A percentile compares a stretch with the other conserved stretches of the same genome.
Conservation (phyloP, 2,329 filamentous ascomycete species). For the Grosmannia serpens region DNA sequence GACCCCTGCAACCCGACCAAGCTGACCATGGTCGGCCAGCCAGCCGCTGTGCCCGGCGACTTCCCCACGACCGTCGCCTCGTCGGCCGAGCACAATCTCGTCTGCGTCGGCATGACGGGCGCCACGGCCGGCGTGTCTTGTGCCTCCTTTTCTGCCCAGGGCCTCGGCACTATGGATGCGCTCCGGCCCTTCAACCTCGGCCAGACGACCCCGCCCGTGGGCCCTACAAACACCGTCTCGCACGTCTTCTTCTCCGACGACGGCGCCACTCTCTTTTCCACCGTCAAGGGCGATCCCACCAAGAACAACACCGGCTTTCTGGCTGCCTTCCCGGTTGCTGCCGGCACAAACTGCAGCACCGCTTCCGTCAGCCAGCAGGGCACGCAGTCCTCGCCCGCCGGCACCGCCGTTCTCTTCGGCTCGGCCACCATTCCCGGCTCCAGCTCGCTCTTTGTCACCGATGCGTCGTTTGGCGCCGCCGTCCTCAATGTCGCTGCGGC, state of each 20-base stretch:
- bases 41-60: conserved; percentile 32
- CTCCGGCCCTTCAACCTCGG: conserved; percentile 35
- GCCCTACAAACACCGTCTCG: conserved; percentile 47
- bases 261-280: conserved; percentile 37
- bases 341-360: conserved; percentile 1
- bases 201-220: conserved; percentile 46
- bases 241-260: conserved; percentile 49
- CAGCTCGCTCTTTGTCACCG: conserved; percentile 39
- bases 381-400: conserved; percentile 30
- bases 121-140: conserved; percentile 33
- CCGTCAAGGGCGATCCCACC: conserved; percentile 47
- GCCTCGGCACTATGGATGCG: conserved; percentile 30
- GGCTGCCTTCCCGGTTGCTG: conserved; percentile 28
- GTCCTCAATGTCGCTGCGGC: conserved; percentile 15
- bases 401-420: conserved; percentile 47
- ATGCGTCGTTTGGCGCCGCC: conserved; percentile 45
- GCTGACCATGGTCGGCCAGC: conserved; percentile 20
- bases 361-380: conserved; percentile 17
- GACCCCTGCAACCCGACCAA: conserved; percentile 27
- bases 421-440: conserved; percentile 32
- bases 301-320: conserved; percentile 46
- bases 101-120: conserved; percentile 36
- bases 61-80: conserved; percentile 41
- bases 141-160: conserved; percentile 23
- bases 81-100: conserved; percentile 28